Evolutionary conservation across 208 protist species (phyloP).

Genomic region (Crithidia brevicula): DNA sequence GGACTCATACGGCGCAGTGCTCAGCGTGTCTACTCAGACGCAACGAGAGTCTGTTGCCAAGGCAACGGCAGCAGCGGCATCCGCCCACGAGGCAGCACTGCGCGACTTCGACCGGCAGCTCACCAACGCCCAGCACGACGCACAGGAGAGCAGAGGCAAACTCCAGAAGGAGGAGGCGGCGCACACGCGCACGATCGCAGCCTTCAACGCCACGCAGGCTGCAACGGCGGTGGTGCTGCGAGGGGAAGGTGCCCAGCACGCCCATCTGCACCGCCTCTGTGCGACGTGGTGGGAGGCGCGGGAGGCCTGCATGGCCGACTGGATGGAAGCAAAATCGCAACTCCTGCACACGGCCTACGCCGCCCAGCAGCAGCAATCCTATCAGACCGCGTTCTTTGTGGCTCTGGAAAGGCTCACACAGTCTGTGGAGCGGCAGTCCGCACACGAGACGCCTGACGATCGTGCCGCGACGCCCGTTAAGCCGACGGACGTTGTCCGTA

Average conservation of each 20-base stretch:
- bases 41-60: background rate
- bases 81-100: background rate
- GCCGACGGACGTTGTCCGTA: no score
- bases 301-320: conserved; percentile 9
- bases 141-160: background rate
- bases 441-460: no score
- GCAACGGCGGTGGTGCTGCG: background rate
- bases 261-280: background rate
- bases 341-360: conserved; percentile 2
- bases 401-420: background rate
- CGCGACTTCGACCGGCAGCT: background rate
- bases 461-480: no score
- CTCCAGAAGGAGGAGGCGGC: conserved; percentile 15
- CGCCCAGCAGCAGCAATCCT: conserved; percentile 4
- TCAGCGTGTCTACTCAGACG: background rate
- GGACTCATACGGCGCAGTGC: background rate
- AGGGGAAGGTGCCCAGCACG: background rate
- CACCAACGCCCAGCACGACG: background rate
- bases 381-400: background rate
- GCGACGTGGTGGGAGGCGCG: conserved; percentile 18
- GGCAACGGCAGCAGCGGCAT: background rate
- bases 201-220: conserved; percentile 11
- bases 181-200: conserved; percentile 11
- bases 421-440: background rate
- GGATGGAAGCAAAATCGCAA: conserved; percentile 9